These are phyloP conservation scores for Aspergillus nanangensis DNA, from an alignment of 495 filamentous ascomycete species.

Conservation along the genomic window DNA sequence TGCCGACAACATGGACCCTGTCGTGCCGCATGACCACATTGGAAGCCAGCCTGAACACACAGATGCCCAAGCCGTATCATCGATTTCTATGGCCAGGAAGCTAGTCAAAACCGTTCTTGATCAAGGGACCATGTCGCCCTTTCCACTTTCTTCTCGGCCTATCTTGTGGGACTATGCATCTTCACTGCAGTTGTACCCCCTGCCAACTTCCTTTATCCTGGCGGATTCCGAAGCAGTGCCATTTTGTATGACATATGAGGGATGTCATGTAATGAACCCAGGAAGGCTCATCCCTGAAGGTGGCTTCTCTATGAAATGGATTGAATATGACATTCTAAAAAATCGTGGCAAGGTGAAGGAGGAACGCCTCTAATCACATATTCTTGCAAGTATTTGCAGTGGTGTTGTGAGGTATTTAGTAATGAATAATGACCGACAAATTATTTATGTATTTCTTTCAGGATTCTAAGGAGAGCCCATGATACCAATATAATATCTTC, in stretches of 20 bases:
- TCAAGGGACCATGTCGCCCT: constrained; percentile 83
- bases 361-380: constrained; percentile 24
- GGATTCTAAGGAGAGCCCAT: too few relatives aligned
- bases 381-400: neutral
- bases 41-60: constrained; percentile 13
- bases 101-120: constrained; percentile 91
- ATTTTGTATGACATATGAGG: constrained; percentile 87
- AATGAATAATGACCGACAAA: too few relatives aligned
- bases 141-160: constrained; percentile 69
- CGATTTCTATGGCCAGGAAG: constrained; percentile 63
- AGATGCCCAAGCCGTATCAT: constrained; percentile 28
- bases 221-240: constrained; percentile 74
- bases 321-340: constrained; percentile 72
- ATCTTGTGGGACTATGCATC: constrained; percentile 82
- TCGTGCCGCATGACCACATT: neutral
- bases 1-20: neutral
- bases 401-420: too few relatives aligned
- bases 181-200: constrained; percentile 74
- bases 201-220: constrained; percentile 78
- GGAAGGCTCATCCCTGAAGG: constrained; percentile 65
- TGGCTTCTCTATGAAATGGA: constrained; percentile 67
- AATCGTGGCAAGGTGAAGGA: constrained; percentile 51
- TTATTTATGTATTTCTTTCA: neutral
- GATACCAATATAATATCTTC: too few relatives aligned
- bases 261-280: constrained; percentile 94